These are phyloP conservation scores for Melampsora occidentalis DNA, from an alignment of 1,284 basidiomycete species.

Conservation along the genomic window DNA sequence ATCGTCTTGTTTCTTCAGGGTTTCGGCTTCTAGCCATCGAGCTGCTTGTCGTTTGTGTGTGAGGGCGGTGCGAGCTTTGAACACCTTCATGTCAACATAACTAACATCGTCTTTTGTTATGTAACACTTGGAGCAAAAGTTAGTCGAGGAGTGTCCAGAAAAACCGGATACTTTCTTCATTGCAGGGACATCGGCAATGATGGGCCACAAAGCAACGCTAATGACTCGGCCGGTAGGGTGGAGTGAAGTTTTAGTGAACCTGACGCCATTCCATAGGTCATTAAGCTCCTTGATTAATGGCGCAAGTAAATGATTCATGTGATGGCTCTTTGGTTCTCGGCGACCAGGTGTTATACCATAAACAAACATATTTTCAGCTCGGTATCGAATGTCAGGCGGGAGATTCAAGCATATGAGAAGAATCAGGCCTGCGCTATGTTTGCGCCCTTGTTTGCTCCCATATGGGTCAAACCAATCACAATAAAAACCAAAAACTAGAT, in stretches of 20 bases:
- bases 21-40: no score
- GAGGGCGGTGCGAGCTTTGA: neutral
- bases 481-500: constrained; percentile 15
- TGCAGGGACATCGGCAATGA: constrained; percentile 24
- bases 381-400: constrained; percentile 52
- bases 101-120: constrained; percentile 3
- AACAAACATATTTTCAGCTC: constrained; percentile 55
- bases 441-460: constrained; percentile 10
- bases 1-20: no score
- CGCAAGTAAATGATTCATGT: constrained; percentile 51
- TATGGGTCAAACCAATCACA: constrained; percentile 35
- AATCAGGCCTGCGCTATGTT: constrained; percentile 6
- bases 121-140: constrained; percentile 17
- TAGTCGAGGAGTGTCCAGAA: constrained; percentile 14
- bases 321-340: constrained; percentile 41
- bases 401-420: constrained; percentile 28
- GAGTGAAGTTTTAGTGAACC: constrained; percentile 15
- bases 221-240: constrained; percentile 12
- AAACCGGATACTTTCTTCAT: neutral
- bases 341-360: constrained; percentile 53
- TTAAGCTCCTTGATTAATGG: constrained; percentile 52
- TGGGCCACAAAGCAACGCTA: neutral
- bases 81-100: neutral
- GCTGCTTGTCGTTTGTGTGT: no score
- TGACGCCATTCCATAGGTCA: constrained; percentile 48